Evolutionary conservation across 495 filamentous ascomycete species (phyloP).

Genomic region (Aspergillus asperescens): DNA sequence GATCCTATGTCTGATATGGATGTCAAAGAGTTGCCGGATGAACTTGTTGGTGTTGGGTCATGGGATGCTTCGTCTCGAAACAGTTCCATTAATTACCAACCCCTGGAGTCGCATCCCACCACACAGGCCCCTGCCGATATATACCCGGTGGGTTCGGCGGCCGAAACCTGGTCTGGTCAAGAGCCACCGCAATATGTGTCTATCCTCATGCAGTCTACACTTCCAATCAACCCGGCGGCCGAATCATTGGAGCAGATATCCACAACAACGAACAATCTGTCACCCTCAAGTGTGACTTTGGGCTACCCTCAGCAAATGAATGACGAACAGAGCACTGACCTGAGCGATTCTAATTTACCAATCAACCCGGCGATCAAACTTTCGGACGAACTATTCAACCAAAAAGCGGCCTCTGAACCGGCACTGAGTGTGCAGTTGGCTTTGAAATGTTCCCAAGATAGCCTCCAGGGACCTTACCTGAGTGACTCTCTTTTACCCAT

Average conservation of each 20-base stretch:
- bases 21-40: slow-evolving; percentile 6
- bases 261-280: slow-evolving; percentile 2
- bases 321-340: not conserved
- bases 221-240: slow-evolving; percentile 32
- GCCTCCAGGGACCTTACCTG: too few species aligned
- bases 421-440: too few species aligned
- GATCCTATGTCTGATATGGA: slow-evolving; percentile 11
- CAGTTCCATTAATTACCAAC: slow-evolving; percentile 8
- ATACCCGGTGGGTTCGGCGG: slow-evolving; percentile 15
- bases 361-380: not conserved
- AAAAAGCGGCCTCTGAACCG: too few species aligned
- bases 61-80: slow-evolving; percentile 1
- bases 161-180: slow-evolving; percentile 11
- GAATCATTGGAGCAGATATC: slow-evolving; percentile 11
- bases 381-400: too few species aligned
- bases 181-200: slow-evolving; percentile 14
- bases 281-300: slow-evolving; percentile 11
- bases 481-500: slow-evolving; percentile 32
- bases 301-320: slow-evolving; percentile 13
- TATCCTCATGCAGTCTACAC: slow-evolving; percentile 21
- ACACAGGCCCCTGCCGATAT: slow-evolving; percentile 15
- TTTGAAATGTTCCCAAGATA: too few species aligned
- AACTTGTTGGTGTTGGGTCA: slow-evolving; percentile 23
- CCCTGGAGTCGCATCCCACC: slow-evolving; percentile 13
- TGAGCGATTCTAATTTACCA: not conserved